These are phyloP conservation scores for Bryoglossum gracile DNA, from an alignment of 495 filamentous ascomycete species.

Conservation along the genomic window DNA sequence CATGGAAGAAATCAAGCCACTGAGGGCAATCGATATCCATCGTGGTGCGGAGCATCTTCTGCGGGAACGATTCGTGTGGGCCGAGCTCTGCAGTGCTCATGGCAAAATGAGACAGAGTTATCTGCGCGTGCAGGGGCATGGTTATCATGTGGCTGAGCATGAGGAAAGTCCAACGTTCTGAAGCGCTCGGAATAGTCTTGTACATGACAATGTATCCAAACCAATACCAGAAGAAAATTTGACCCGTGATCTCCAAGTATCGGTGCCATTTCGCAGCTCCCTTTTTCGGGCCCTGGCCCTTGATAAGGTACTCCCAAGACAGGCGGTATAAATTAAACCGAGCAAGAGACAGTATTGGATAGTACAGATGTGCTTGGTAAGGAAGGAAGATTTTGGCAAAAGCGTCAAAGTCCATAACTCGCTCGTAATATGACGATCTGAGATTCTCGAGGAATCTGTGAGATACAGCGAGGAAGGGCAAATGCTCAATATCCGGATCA, in stretches of 20 bases:
- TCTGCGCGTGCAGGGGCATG: conserved; percentile 86
- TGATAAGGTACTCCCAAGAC: conserved; percentile 74
- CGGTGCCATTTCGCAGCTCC: conserved; percentile 86
- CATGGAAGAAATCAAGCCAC: conserved; percentile 96
- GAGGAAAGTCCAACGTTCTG: conserved; percentile 65
- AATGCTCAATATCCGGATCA: conserved; percentile 94
- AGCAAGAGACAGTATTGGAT: conserved; percentile 74
- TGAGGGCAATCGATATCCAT: conserved; percentile 96
- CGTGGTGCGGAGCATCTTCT: conserved; percentile 94
- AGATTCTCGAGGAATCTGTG: conserved; percentile 75
- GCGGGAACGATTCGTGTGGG: conserved; percentile 80
- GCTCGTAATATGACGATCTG: conserved; percentile 83
- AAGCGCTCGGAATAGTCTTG: conserved; percentile 60
- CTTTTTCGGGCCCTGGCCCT: conserved; percentile 68
- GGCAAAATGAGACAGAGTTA: conserved; percentile 93
- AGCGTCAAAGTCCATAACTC: conserved; percentile 75
- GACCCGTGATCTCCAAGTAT: conserved; percentile 74
- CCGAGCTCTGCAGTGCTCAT: conserved; percentile 94
- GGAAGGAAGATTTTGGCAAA: conserved; percentile 62
- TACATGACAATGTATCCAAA: conserved; percentile 85
- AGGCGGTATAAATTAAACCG: conserved; percentile 89
- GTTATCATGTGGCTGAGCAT: conserved; percentile 84
- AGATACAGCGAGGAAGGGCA: conserved; percentile 91
- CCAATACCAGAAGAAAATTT: conserved; percentile 91
- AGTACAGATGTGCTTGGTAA: conserved; percentile 80